Base-by-base conservation (phyloP, 2,329 filamentous ascomycete species). In the Myriosclerotinia scirpicola region DNA sequence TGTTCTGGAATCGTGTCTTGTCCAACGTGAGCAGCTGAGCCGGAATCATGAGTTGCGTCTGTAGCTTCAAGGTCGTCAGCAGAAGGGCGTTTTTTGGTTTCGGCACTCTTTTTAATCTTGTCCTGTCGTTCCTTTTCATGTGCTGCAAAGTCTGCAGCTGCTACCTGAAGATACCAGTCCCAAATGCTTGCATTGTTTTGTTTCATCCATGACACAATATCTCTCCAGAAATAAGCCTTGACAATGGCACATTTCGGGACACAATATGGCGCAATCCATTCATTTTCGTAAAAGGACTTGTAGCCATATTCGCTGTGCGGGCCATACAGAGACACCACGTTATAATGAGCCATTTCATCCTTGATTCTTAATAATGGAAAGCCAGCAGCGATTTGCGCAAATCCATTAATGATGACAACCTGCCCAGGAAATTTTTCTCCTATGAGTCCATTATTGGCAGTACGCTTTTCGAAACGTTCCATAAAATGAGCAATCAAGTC, bases 271-370 rank as follows among this genome's bases (percentile, higher is more conserved):
- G 22, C 54, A 14, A 55, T 11, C 9, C 22, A 55, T n/a, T 55
- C 54, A 55, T 55, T 55, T 38, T 40, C 54, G 7, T 36, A 54
- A 20, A 55, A 55, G n/a, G 6, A 46, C 15, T 12, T 55, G n/a
- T 22, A 14, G 5, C 20, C n/a, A 36, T 40, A 55, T 20, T 20
- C 9, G n/a, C 15, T n/a, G 34, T 55, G 54, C 1, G 22, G 20
- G 5, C 20, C 20, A 22, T 55, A 55, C 11, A 15, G n/a, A 26
- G 34, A 55, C 15, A 26, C 36, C n/a, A 55, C 36, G 7, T 55
- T 4, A 12, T 55, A 55, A 8, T 55, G n/a, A 14, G 12, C 20
- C 36, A 55, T 55, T 40, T 40, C 54, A 26, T 55, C 54, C 7
- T 22, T 11, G 11, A 40, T n/a, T 40, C 54, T 20, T 20, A 55